Evolutionary conservation across 2,329 filamentous ascomycete species (phyloP).

Genomic region (Neonectria punicea): DNA sequence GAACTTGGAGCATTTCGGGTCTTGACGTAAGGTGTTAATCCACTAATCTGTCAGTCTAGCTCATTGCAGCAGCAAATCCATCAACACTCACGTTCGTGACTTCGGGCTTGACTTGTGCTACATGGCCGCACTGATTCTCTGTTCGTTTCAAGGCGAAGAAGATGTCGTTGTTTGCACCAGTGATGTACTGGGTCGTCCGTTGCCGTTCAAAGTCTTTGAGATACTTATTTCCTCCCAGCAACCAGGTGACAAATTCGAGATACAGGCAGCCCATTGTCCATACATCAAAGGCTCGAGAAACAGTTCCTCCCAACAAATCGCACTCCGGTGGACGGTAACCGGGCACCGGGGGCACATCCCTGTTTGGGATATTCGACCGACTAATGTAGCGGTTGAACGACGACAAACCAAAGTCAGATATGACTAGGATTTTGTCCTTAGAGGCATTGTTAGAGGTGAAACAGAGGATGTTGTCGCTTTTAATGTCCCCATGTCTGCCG

Average conservation of each 20-base stretch:
- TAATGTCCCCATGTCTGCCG: slow-evolving; percentile 20
- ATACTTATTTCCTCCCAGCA: slow-evolving; percentile 8
- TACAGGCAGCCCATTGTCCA: slow-evolving; percentile 26
- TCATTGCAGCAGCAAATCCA: not conserved
- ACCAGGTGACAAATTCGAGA: slow-evolving; percentile 23
- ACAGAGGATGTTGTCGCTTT: slow-evolving; percentile 26
- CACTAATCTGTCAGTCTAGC: slow-evolving; percentile 6
- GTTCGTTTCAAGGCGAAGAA: slow-evolving; percentile 6
- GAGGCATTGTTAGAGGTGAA: not conserved
- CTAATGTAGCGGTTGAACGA: slow-evolving; percentile 11
- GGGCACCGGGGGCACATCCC: not conserved
- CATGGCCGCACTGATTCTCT: not conserved
- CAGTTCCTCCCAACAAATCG: slow-evolving; percentile 4
- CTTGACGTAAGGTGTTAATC: not conserved
- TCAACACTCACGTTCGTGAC: slow-evolving; percentile 11
- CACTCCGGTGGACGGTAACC: slow-evolving; percentile 24
- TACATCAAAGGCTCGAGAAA: slow-evolving; percentile 23
- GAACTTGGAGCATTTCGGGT: not conserved
- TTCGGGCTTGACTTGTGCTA: slow-evolving; percentile 17
- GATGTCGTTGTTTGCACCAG: not conserved
- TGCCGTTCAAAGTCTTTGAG: accelerated
- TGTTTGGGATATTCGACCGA: slow-evolving; percentile 27
- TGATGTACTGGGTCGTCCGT: slow-evolving; percentile 1
- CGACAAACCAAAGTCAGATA: slow-evolving; percentile 20
- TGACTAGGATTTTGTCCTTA: not conserved